A percentile compares a stretch with the other conserved stretches of the same genome.
phyloP scores from a whole-genome alignment of 2,329 filamentous ascomycete genomes.

The Colletotrichum camelliae region DNA sequence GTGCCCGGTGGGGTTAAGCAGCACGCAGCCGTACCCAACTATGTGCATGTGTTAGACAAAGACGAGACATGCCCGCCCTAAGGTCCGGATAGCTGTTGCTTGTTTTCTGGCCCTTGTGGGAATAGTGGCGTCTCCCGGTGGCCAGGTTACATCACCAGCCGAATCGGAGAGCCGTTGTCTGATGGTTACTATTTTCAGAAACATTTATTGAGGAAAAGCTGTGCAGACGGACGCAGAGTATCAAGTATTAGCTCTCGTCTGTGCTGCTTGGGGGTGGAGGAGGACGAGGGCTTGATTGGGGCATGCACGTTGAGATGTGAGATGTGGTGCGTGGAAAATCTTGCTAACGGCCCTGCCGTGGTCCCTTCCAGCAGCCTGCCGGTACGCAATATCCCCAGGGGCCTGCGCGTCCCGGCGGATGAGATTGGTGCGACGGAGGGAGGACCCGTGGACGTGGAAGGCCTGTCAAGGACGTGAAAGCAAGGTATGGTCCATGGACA shows the following conservation, averaged over 20 bases:
- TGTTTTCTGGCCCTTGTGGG: neutral
- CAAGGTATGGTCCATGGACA: neutral
- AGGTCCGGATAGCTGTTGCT: neutral
- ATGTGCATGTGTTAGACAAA: neutral
- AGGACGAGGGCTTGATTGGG: neutral
- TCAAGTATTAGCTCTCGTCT: neutral
- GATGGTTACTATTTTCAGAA: neutral
- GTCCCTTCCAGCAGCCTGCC: neutral
- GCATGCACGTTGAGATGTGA: neutral
- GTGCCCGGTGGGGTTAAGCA: neutral
- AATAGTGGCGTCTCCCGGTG: neutral
- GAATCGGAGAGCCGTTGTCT: neutral
- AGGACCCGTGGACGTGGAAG: neutral
- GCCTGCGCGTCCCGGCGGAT: neutral
- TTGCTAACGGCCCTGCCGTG: neutral
- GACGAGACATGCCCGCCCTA: neutral
- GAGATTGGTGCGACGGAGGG: slow-evolving; percentile 3
- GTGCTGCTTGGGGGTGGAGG: neutral
- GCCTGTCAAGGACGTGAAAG: neutral
- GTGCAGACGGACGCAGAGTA: neutral
- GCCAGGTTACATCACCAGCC: neutral
- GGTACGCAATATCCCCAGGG: neutral
- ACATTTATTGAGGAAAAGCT: neutral
- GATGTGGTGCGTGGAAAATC: neutral
- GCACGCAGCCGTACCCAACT: neutral